Base-by-base conservation (phyloP, 257 asterid species). In the Nicotiana otophora region DNA sequence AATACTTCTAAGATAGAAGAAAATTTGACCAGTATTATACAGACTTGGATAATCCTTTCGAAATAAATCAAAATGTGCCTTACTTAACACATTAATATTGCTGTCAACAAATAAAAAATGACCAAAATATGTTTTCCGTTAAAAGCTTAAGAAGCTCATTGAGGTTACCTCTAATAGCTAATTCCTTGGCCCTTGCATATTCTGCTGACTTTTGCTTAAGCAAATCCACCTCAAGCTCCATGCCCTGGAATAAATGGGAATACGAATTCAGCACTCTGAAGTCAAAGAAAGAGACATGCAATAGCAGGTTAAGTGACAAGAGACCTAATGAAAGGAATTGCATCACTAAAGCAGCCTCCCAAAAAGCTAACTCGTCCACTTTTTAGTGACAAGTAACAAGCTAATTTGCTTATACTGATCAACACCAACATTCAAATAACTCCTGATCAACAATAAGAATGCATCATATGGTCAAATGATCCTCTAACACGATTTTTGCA, bases 121-220 rank as follows among this genome's bases (percentile, higher is more conserved):
- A 23, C 67, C 70, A 10, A 7, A 4, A 61, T 19, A 58, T 61
- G 62, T 61, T 68, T 14, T 39, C 65, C 8, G 4, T 61, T 17
- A n/a, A 79, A 79, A 61, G 55, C 81, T 30, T 16, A n/a, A 11
- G 42, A 63, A 64, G 62, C 53, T 7, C 46, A 67, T 46, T 23
- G 57, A 81, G 54, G 5, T 5, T 90, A 95, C 98, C 98, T 87
- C 84, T 91, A 84, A 96, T 87, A 57, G 97, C 95, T 39, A 82
- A 88, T 81, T 90, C 91, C 90, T 96, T 96, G 83, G 98, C 95
- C 66, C 86, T 87, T 77, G 96, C 98, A 90, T 96, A 96, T 39
- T 92, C 94, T 5, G 90, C 83, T 62, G 98, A 92, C 51, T 82
- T 87, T 87, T 87, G 85, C 90, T 92, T 94, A 88, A 96, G 86